Percentiles rank a stretch among this genome's conserved stretches.
These are phyloP conservation scores for Jatropha multifida DNA, from an alignment of 441 rosid species.

Conservation along the genomic window DNA sequence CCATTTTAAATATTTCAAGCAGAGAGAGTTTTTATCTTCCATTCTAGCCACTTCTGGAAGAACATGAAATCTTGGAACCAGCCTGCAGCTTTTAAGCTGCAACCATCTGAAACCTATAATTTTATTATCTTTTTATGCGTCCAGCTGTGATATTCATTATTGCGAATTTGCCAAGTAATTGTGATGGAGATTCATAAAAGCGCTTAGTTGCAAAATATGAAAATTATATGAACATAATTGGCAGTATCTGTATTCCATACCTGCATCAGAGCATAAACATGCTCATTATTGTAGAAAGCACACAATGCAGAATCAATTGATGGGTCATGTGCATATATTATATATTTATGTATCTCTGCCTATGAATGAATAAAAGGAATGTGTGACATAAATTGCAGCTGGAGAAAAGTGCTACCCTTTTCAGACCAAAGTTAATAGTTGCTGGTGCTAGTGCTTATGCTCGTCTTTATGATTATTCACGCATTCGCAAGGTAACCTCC, in stretches of 20 bases:
- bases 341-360: not conserved
- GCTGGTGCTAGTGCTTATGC: conserved; percentile 99
- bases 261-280: not conserved
- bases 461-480: conserved; percentile 88
- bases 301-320: not conserved
- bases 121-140: not conserved
- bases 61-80: conserved; percentile 8
- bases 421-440: conserved; percentile 92
- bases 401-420: conserved; percentile 82
- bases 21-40: not conserved
- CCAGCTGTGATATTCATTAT: not conserved
- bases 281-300: not conserved
- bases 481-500: conserved; percentile 72
- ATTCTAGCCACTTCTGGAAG: not conserved
- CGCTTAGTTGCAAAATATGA: not conserved
- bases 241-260: not conserved
- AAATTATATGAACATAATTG: not conserved
- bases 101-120: not conserved
- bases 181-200: not conserved
- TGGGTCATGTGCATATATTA: not conserved
- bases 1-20: not conserved
- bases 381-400: conserved; percentile 44
- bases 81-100: not conserved
- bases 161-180: not conserved
- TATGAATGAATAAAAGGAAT: conserved; percentile 13